A percentile compares a stretch with the other conserved stretches of the same genome.
phyloP scores from a whole-genome alignment of 495 filamentous ascomycete genomes.

The Jackrogersella minutella region DNA sequence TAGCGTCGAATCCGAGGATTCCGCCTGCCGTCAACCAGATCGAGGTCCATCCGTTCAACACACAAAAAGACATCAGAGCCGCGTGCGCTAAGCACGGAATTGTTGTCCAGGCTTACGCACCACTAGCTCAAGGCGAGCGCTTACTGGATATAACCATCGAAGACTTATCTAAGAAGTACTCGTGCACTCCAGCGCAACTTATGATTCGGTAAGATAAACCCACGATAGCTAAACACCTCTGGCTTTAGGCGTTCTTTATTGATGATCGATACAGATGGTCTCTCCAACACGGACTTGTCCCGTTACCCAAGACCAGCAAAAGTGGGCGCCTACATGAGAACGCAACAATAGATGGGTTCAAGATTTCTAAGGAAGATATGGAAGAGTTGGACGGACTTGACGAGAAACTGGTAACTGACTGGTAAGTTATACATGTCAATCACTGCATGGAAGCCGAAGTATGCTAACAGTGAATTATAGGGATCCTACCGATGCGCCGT shows the following conservation, averaged over 20 bases:
- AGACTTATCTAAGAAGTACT: slow-evolving; percentile 63
- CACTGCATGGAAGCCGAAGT: background rate
- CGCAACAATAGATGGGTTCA: slow-evolving; percentile 70
- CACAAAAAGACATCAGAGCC: slow-evolving; percentile 62
- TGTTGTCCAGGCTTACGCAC: slow-evolving; percentile 70
- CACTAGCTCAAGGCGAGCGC: slow-evolving; percentile 64
- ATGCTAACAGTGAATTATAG: slow-evolving; percentile 11
- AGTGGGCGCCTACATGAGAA: slow-evolving; percentile 70
- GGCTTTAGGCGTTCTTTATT: background rate
- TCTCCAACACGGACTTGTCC: slow-evolving; percentile 75
- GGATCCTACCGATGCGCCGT: slow-evolving; percentile 26
- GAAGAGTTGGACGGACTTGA: slow-evolving; percentile 69
- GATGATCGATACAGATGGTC: slow-evolving; percentile 57
- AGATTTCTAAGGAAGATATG: slow-evolving; percentile 70
- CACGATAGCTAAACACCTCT: background rate
- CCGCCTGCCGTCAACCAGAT: slow-evolving; percentile 71
- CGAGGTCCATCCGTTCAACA: slow-evolving; percentile 76
- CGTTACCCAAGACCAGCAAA: slow-evolving; percentile 76
- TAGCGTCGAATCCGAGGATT: slow-evolving; percentile 60
- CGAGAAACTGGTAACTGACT: slow-evolving; percentile 69
- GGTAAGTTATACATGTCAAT: slow-evolving; percentile 47
- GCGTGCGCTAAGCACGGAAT: slow-evolving; percentile 65
- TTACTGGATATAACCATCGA: slow-evolving; percentile 63
- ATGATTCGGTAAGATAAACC: slow-evolving; percentile 56
- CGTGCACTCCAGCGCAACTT: slow-evolving; percentile 67